These are phyloP conservation scores for Umbilicus rupestris DNA, from an alignment of 164 flowering plant species.

Conservation along the genomic window DNA sequence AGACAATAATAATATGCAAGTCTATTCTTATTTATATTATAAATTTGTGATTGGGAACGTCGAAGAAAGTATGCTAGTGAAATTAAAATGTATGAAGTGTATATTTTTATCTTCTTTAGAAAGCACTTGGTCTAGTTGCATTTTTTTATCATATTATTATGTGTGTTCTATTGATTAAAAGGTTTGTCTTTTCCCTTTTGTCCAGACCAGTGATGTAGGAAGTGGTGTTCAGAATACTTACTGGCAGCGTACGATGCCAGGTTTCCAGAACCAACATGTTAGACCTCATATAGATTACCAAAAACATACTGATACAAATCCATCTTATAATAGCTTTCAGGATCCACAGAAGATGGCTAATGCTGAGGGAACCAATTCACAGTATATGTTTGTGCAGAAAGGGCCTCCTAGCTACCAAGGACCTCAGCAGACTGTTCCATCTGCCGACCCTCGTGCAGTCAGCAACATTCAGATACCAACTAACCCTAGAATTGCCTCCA, in stretches of 20 bases:
- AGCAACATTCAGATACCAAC: constrained; percentile 84
- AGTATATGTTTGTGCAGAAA: constrained; percentile 39
- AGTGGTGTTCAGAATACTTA: constrained; percentile 43
- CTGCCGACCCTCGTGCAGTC: constrained; percentile 49
- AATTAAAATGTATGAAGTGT: too few relatives aligned
- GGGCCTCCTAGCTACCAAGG: constrained; percentile 39
- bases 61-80: too few relatives aligned
- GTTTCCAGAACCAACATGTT: constrained; percentile 38
- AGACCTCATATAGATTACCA: constrained; percentile 33
- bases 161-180: background rate
- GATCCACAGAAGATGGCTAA: constrained; percentile 32
- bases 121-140: background rate
- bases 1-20: too few relatives aligned
- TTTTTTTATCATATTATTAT: background rate
- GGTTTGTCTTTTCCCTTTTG: constrained; percentile 1
- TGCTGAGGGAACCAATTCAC: constrained; percentile 36
- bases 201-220: constrained; percentile 43
- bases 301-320: constrained; percentile 41
- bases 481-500: constrained; percentile 89
- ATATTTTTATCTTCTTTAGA: background rate
- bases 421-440: constrained; percentile 40
- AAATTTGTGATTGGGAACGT: too few relatives aligned
- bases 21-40: too few relatives aligned
- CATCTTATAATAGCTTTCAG: constrained; percentile 38
- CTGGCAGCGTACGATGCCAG: constrained; percentile 53